Evolutionary conservation across 805 yeast genomes (phyloP).

Genomic region (Candida boidinii): DNA sequence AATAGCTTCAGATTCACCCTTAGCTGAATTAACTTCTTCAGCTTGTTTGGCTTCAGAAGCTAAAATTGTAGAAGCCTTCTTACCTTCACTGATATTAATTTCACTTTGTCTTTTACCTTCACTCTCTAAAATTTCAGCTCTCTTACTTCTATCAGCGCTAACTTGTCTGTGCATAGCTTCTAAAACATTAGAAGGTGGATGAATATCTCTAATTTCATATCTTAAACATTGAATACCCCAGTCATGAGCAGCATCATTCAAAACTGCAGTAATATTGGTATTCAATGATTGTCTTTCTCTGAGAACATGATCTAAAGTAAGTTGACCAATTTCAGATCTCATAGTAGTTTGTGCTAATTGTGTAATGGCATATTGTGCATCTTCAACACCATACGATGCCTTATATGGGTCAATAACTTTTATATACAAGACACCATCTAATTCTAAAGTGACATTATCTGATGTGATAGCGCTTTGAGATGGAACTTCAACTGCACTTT

Average conservation of each 20-base stretch:
- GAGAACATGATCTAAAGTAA: conserved; percentile 70
- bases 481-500: conserved; percentile 79
- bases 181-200: conserved; percentile 77
- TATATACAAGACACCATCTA: conserved; percentile 78
- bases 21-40: conserved; percentile 58
- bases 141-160: conserved; percentile 75
- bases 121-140: conserved; percentile 81
- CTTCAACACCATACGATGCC: conserved; percentile 84
- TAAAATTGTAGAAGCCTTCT: conserved; percentile 58
- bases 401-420: conserved; percentile 74
- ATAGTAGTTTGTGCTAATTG: conserved; percentile 87
- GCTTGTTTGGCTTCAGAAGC: conserved; percentile 67
- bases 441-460: conserved; percentile 76
- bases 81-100: conserved; percentile 81
- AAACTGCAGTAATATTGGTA: conserved; percentile 62
- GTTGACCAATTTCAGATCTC: conserved; percentile 83
- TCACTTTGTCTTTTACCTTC: conserved; percentile 77
- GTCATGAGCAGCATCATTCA: conserved; percentile 75
- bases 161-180: conserved; percentile 92
- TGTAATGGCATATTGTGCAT: conserved; percentile 75
- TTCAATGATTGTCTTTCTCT: conserved; percentile 70
- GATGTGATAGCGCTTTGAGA: conserved; percentile 79
- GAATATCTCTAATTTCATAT: conserved; percentile 82
- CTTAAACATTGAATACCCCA: conserved; percentile 85
- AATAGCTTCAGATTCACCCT: conserved; percentile 67